Evolutionary conservation across 192 early-diverging fungal genomes (phyloP), one percentile per base, ranked within the genome.

Genomic region (Backusella morwellensis): DNA sequence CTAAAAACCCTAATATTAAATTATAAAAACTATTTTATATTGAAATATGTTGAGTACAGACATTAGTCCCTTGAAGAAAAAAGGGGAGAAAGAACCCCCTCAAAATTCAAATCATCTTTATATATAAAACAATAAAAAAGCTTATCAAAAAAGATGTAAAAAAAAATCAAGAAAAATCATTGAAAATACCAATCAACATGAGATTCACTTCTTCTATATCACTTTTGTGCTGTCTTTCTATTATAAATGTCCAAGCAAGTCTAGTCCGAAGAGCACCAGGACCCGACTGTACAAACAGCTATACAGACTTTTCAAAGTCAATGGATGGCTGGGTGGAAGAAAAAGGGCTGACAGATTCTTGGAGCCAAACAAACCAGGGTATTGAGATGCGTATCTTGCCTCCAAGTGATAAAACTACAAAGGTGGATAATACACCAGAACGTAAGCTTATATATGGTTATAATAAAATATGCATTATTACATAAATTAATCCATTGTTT

Each of bases 291-390:
- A 40, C 8, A 41, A 70, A 42, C 9, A 40, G 19, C 41, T n/a
- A 36, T 40, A 70, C 70, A 23, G 29, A 40, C 4, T 72, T 72
- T 34, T 15, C 26, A 12, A 34, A 7, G 0, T 50, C 42, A 23
- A 29, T 50, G 41, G 35, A 63, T 47, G 74, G 74, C 19, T 75
- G 74, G 74, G 42, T 35, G 11, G 35, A 34, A 17, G 59, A 75
- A 41, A 42, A 40, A 9, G 29, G 41, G 6, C n/a, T 23, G 8
- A 42, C 38, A 11, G 35, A 75, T 44, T 32, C 63, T 42, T 75
- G 34, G 23, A 66, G 67, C 1, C 21, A 41, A 14, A 44, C 74
- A 17, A 36, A 4, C 0, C 63, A 75, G 35, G 74, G 74, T 21
- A 47, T 75, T 26, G 41, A 42, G 26, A 75, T 75, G 74, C 29